phyloP scores from a whole-genome alignment of 257 asterid species.

The Solanum lignicaule region DNA sequence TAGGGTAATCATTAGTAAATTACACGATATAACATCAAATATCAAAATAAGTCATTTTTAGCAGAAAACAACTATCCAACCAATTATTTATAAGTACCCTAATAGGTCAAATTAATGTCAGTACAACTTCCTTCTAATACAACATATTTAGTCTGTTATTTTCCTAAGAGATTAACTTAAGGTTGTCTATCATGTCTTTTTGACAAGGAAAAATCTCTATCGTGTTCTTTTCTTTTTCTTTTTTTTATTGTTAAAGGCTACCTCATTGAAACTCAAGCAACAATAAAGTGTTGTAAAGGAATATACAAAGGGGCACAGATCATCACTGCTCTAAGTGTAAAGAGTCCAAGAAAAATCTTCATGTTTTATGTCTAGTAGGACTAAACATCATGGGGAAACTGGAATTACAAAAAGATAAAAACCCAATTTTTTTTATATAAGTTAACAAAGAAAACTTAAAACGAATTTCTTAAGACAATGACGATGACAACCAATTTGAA shows the following conservation, averaged over 20 bases:
- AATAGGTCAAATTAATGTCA: background rate
- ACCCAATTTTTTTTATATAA: background rate
- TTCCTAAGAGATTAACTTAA: background rate
- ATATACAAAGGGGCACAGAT: background rate
- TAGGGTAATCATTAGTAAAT: background rate
- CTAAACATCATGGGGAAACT: background rate
- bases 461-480: background rate
- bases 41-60: background rate
- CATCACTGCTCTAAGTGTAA: background rate
- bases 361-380: background rate
- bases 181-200: background rate
- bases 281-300: background rate
- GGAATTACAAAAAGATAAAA: background rate
- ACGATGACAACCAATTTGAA: background rate
- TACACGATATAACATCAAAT: background rate
- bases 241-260: background rate
- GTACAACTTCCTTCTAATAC: background rate
- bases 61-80: background rate
- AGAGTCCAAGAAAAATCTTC: background rate
- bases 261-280: background rate
- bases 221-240: background rate
- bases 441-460: background rate
- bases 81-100: background rate
- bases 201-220: background rate
- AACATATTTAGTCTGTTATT: background rate